Base-by-base conservation (phyloP, 2,329 filamentous ascomycete genomes). In the Trichoderma gracile region DNA sequence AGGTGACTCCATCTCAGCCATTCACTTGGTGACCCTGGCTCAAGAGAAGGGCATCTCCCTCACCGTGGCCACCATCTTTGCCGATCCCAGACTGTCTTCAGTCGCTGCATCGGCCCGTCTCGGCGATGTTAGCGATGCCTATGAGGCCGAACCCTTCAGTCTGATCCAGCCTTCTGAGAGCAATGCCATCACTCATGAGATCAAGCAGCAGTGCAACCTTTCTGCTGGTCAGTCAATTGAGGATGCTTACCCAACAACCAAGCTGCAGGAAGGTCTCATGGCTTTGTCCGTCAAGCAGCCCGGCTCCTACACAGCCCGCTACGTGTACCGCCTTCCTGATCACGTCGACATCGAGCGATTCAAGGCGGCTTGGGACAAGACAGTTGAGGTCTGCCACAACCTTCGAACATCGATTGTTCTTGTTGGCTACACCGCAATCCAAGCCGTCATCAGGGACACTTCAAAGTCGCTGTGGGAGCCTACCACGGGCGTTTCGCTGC, bases 1-100 rank as follows among this genome's bases (percentile, higher is more conserved):
- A 2, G 78, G 80, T 6, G 79, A 82, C 69, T 82, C 80, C 0
- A 72, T 81, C 10, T 72, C 73, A 5, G 79, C 79, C 0, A 81
- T 81, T 77, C 76, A 74, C 56, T 69, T 81, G 0, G 77, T 79
- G 0, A 73, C 79, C 2, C 71, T 73, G 33, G 77, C 78, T 3
- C 72, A 76, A 61, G 70, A 67, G 2, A 67, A 68, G 4, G 30
- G 43, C 14, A 46, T 65, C 17, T 21, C 21, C 17, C 21, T 65
- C 25, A 65, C 63, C 0, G 56, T 65, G 12, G 56, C 46, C 19
- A 47, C 15, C 14, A 61, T 65, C 14, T 65, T 65, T 17, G 50
- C 43, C 17, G 61, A 58, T 27, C 53, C 60, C 9, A 42, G 59
- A 42, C 19, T 63, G 5, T 57, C 53, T 8, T 46, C 55, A 25